Percentiles rank a stretch among this genome's conserved stretches.
These are phyloP conservation scores for Vararia minispora DNA, from an alignment of 768 basidiomycete genomes.

Conservation along the genomic window DNA sequence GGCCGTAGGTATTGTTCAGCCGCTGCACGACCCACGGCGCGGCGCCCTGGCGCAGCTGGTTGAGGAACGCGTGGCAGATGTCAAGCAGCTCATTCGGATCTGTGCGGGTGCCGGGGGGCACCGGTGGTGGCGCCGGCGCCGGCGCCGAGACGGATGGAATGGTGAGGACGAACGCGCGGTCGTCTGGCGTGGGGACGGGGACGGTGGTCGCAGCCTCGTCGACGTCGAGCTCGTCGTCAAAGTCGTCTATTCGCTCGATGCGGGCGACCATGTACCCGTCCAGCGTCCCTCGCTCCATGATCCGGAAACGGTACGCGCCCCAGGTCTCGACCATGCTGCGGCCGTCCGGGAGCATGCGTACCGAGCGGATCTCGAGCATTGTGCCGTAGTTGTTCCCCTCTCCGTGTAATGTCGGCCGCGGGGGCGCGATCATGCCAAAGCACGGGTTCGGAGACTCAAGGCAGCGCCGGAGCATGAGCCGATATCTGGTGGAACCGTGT, in stretches of 20 bases:
- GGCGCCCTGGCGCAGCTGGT: constrained; percentile 51
- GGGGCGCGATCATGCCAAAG: constrained; percentile 91
- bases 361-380: constrained; percentile 80
- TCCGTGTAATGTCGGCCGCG: constrained; percentile 23
- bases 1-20: constrained; percentile 66
- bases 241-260: constrained; percentile 41
- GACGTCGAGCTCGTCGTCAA: constrained; percentile 7
- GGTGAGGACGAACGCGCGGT: neutral
- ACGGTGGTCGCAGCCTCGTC: constrained; percentile 5
- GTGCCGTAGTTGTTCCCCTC: constrained; percentile 70
- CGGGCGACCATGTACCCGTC: constrained; percentile 89
- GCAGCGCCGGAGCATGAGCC: constrained; percentile 94
- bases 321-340: constrained; percentile 75
- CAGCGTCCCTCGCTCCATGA: constrained; percentile 70
- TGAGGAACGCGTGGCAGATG: constrained; percentile 49
- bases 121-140: neutral
- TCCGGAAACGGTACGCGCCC: constrained; percentile 68
- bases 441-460: constrained; percentile 64
- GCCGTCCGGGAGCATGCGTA: constrained; percentile 84
- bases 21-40: constrained; percentile 93
- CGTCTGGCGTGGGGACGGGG: neutral
- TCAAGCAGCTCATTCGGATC: constrained; percentile 28
- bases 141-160: neutral
- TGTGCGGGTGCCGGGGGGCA: constrained; percentile 1
- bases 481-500: constrained; percentile 40